Evolutionary conservation across 108 stramenopile genomes (phyloP).

Genomic region (Cyclotella sp.): DNA sequence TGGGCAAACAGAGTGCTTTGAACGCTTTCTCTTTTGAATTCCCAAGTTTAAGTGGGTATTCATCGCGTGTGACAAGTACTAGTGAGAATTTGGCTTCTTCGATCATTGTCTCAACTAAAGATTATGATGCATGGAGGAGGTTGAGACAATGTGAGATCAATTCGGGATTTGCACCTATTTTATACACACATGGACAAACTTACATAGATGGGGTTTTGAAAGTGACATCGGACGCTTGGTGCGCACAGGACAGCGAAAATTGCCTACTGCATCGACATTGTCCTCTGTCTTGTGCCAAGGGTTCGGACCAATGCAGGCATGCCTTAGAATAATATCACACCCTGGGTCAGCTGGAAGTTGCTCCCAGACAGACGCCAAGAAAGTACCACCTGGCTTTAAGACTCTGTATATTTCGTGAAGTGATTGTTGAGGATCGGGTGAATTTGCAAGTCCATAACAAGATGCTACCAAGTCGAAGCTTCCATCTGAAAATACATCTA

Average conservation of each 20-base stretch:
- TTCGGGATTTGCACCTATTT: not conserved
- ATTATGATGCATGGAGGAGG: not conserved
- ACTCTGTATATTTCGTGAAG: slow-evolving; percentile 50
- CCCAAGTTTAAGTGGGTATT: slow-evolving; percentile 46
- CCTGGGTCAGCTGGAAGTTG: slow-evolving; percentile 40
- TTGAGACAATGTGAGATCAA: not conserved
- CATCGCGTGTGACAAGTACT: slow-evolving; percentile 32
- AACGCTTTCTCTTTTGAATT: slow-evolving; percentile 41
- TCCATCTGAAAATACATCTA: slow-evolving; percentile 35
- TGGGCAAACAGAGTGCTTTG: slow-evolving; percentile 44
- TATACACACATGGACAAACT: not conserved
- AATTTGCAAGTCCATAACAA: slow-evolving; percentile 45
- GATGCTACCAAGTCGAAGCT: slow-evolving; percentile 53
- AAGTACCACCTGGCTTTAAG: slow-evolving; percentile 51
- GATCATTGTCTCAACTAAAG: slow-evolving; percentile 38
- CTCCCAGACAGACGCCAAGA: slow-evolving; percentile 50
- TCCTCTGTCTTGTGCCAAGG: slow-evolving; percentile 22
- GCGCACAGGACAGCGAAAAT: slow-evolving; percentile 26
- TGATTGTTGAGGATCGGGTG: slow-evolving; percentile 32
- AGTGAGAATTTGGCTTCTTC: slow-evolving; percentile 37
- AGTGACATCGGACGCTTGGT: slow-evolving; percentile 30
- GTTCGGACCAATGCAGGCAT: slow-evolving; percentile 35
- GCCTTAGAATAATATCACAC: slow-evolving; percentile 40
- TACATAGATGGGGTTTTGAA: slow-evolving; percentile 32
- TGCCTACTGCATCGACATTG: slow-evolving; percentile 27